Base-by-base conservation (phyloP, 441 rosid genomes). In the Theobroma grandiflorum region DNA sequence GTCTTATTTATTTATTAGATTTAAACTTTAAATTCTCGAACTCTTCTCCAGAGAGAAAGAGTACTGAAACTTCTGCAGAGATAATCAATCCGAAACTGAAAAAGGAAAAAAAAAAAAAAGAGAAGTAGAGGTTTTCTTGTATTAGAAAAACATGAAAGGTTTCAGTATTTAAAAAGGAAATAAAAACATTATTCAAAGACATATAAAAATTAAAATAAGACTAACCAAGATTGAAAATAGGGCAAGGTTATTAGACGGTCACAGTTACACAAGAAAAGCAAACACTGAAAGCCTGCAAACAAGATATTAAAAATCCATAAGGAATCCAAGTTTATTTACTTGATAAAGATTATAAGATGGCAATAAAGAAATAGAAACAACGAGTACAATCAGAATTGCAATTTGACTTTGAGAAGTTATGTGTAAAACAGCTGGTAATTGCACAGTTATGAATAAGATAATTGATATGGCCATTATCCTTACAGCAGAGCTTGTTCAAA, bases 401-500 rank as follows among this genome's bases (percentile, higher is more conserved):
- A 91, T 78, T 77, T 85, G 94, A 81, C 91, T 88, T 85, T 90
- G 92, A 6, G 97, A 92, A 18, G 89, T 88, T 31, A 98, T 90
- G 65, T 83, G 63, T 59, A 96, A 84, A 80, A 89, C 22, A 69
- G 93, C 94, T 52, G 95, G 97, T 69, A 94, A 68, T 84, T 96
- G 98, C 77, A 96, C 98, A 73, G 93, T 82, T 71, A 96, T n/a
- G 76, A 96, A 94, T 20, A 98, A 98, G 75, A 94, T 81, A 71
- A 96, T 81, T 11, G 99, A 96, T 81, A 96, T 82, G 35, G 85
- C 88, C 99, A 96, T 96, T 76, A 96, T 90, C 81, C 91, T 83
- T 66, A 98, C 98, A 45, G 98, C 95, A 80, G 92, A 94, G 79
- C 89, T 85, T 55, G 99, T 94, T 98, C 98, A 93, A 31, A 91